phyloP scores from a whole-genome alignment of 441 rosid species.

The Aquilaria agallochum region DNA sequence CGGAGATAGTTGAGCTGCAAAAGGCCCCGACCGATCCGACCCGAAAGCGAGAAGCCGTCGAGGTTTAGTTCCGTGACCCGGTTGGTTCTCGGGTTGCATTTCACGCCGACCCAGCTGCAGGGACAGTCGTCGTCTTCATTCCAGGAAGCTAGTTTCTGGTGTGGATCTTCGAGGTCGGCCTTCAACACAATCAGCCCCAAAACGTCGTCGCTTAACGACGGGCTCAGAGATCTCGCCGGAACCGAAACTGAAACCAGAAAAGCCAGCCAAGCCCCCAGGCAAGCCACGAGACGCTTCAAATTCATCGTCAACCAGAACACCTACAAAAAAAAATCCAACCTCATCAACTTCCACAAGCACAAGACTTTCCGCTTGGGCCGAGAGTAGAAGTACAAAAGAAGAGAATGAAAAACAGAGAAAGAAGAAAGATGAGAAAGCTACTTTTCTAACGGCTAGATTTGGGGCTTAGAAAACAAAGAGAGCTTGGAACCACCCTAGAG shows the following conservation, averaged over 20 bases:
- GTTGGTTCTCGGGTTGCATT: slow-evolving; percentile 59
- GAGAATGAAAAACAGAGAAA: slow-evolving; percentile 2
- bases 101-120: slow-evolving; percentile 57
- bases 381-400: not conserved
- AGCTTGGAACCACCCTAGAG: not conserved
- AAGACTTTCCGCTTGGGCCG: slow-evolving; percentile 6
- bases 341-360: slow-evolving; percentile 15
- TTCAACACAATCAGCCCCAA: slow-evolving; percentile 85
- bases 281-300: slow-evolving; percentile 22
- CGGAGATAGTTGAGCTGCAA: slow-evolving; percentile 64
- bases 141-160: slow-evolving; percentile 56
- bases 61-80: slow-evolving; percentile 62
- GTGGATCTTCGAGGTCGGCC: slow-evolving; percentile 60
- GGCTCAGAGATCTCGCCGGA: slow-evolving; percentile 61
- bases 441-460: slow-evolving; percentile 12
- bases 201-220: slow-evolving; percentile 85
- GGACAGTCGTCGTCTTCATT: slow-evolving; percentile 62
- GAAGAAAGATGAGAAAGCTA: not conserved
- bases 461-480: slow-evolving; percentile 8
- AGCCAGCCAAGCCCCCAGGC: slow-evolving; percentile 28
- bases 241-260: slow-evolving; percentile 33
- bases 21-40: slow-evolving; percentile 66
- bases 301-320: slow-evolving; percentile 24
- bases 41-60: slow-evolving; percentile 56
- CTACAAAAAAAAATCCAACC: slow-evolving; percentile 22